Percentiles rank a stretch among this genome's conserved stretches.
phyloP scores from a whole-genome alignment of 306 rosid genomes.

The barrel medic (Medicago truncatula) region DNA sequence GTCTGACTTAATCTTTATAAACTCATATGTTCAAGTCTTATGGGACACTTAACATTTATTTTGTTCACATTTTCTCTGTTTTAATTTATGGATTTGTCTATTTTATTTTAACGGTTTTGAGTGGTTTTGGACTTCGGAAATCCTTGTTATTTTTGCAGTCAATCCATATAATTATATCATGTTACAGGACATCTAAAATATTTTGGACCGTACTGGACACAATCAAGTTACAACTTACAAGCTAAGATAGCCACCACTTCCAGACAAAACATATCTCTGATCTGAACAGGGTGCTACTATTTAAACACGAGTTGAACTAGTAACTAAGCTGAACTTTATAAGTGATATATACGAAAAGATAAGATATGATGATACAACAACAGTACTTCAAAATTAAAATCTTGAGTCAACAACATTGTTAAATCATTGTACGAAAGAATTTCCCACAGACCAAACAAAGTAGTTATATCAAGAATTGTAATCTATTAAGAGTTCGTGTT shows the following conservation, averaged over 20 bases:
- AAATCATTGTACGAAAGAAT: not conserved
- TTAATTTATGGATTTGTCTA: no score
- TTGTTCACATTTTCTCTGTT: no score
- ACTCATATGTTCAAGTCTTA: no score
- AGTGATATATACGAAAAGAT: not conserved
- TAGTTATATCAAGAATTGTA: not conserved
- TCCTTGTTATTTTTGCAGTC: no score
- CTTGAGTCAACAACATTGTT: slow-evolving; percentile 9
- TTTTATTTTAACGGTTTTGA: no score
- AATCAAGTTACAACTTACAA: not conserved
- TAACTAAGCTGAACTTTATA: slow-evolving; percentile 17
- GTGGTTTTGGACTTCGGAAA: no score
- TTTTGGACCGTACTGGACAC: not conserved
- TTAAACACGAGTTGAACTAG: slow-evolving; percentile 18
- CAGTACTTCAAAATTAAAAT: not conserved
- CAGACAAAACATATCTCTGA: not conserved
- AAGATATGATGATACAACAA: not conserved
- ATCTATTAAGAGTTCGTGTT: not conserved
- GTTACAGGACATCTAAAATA: not conserved
- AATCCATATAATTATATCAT: no score
- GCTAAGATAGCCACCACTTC: not conserved
- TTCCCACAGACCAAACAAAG: not conserved
- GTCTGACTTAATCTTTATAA: no score
- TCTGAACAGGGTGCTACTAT: not conserved
- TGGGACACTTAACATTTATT: no score